Base-by-base conservation (phyloP, 306 rosid species). In the Prunus armeniaca region DNA sequence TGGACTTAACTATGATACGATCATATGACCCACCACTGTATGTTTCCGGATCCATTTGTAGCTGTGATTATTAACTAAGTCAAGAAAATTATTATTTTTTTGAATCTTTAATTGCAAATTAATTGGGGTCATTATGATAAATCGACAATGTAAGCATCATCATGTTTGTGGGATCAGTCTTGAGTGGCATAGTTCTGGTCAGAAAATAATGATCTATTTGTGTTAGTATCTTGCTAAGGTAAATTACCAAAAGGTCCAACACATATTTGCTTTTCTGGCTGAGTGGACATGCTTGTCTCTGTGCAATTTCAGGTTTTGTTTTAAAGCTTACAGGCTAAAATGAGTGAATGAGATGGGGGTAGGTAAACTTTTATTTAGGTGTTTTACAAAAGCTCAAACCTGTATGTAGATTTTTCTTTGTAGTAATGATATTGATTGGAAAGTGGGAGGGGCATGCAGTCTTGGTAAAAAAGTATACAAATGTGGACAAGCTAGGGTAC, bases 11-110 rank as follows among this genome's bases (percentile, higher is more conserved):
- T 57, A 12, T 69, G 50, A 67, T 51, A 65, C 72, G 81, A 34
- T 81, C 85, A 67, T 51, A 65, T 77, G 81, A 47, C 85, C 82
- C 67, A 66, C 81, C 30, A 17, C 82, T 72, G 72, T 46, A 76
- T 85, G 78, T 60, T 73, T 79, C 81, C 73, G 68, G 74, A 73
- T 70, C 74, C 30, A 43, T 75, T 86, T 64, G 50, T 72, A 50
- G 82, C 62, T 76, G 52, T 69, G 70, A 47, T 61, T 57, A 69
- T 11, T 5, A 19, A 38, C 50, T 54, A 66, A 68, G 79, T 77
- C 43, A 71, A 77, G 72, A 69, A 67, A 34, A 25, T 28, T 20
- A 10, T 18, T 32, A n/a, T 17, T 19, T 9, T 34, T 65, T 46
- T 27, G 24, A 73, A 43, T 18, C 30, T 28, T 61, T 43, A 2